Evolutionary conservation across 2,329 filamentous ascomycete species (phyloP).

Genomic region (Beauveria scarabaeidicola): DNA sequence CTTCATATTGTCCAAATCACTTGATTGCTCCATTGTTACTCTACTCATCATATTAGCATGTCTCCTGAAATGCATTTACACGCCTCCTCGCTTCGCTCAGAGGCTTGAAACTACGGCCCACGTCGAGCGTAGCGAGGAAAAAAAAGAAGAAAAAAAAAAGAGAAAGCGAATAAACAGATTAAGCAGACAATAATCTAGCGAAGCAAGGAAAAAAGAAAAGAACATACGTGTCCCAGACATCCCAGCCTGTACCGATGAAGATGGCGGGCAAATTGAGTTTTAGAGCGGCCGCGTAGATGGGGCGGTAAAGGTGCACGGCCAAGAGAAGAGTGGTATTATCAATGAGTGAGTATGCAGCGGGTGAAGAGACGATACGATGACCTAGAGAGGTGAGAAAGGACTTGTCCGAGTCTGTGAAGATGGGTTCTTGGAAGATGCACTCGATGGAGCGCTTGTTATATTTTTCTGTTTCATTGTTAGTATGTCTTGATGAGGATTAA

Average conservation of each 20-base stretch:
- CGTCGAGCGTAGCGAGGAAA: not conserved
- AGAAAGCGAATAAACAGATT: not conserved
- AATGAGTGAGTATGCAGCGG: slow-evolving; percentile 43
- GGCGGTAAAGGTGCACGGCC: slow-evolving; percentile 51
- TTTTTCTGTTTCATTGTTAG: not conserved
- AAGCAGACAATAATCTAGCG: not conserved
- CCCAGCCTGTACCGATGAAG: slow-evolving; percentile 48
- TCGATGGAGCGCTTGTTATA: slow-evolving; percentile 22
- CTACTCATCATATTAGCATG: slow-evolving; percentile 3
- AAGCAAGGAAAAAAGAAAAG: not conserved
- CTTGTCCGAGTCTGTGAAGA: slow-evolving; percentile 39
- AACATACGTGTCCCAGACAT: slow-evolving; percentile 42
- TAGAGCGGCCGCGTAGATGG: slow-evolving; percentile 45
- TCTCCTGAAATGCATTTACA: not conserved
- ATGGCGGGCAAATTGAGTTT: slow-evolving; percentile 37
- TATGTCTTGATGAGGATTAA: no score
- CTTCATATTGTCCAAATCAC: slow-evolving; percentile 24
- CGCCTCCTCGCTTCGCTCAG: no score
- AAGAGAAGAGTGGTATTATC: slow-evolving; percentile 45
- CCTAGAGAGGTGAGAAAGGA: slow-evolving; percentile 47
- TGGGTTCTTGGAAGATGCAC: slow-evolving; percentile 46
- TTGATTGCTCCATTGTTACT: not conserved
- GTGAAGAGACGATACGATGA: slow-evolving; percentile 42
- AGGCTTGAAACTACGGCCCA: not conserved
- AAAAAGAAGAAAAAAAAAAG: not conserved